A percentile compares a stretch with the other conserved stretches of the same genome.
phyloP scores from a whole-genome alignment of 1,139 yeast genomes.

The Komagataea norvegica region DNA sequence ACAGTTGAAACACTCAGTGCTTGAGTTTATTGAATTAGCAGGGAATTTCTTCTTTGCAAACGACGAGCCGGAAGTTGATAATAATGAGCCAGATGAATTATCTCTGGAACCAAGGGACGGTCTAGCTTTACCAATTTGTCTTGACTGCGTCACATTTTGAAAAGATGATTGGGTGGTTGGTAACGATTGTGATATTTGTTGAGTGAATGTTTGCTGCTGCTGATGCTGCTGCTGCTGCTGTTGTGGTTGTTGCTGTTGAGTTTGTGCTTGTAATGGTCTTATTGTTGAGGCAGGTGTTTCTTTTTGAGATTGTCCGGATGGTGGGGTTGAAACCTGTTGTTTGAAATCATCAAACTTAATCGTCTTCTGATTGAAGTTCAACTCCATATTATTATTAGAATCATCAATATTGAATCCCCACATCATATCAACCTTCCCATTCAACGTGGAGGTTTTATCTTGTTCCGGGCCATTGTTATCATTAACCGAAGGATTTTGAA shows the following conservation, averaged over 20 bases:
- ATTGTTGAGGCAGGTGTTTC: constrained; percentile 9
- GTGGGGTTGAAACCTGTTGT: background rate
- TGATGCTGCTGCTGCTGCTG: constrained; percentile 10
- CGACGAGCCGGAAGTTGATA: constrained; percentile 17
- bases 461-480: background rate
- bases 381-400: constrained; percentile 9
- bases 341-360: constrained; percentile 13
- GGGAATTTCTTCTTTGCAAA: constrained; percentile 22
- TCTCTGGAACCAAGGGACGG: constrained; percentile 12
- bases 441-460: background rate
- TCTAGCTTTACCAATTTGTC: constrained; percentile 1
- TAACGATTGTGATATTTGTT: constrained; percentile 15
- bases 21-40: constrained; percentile 11
- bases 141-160: constrained; percentile 10
- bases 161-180: constrained; percentile 11
- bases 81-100: constrained; percentile 14
- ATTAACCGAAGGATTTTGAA: background rate
- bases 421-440: constrained; percentile 16
- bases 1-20: constrained; percentile 70
- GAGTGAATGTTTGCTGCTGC: background rate
- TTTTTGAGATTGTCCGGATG: too few species aligned
- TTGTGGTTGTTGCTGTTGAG: constrained; percentile 12
- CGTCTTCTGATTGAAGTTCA: constrained; percentile 13
- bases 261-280: constrained; percentile 2
- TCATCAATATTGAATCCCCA: constrained; percentile 19